Evolutionary conservation across 441 rosid genomes (phyloP), one percentile per base, ranked within the genome.

Genomic region (Euphorbia celastroides): DNA sequence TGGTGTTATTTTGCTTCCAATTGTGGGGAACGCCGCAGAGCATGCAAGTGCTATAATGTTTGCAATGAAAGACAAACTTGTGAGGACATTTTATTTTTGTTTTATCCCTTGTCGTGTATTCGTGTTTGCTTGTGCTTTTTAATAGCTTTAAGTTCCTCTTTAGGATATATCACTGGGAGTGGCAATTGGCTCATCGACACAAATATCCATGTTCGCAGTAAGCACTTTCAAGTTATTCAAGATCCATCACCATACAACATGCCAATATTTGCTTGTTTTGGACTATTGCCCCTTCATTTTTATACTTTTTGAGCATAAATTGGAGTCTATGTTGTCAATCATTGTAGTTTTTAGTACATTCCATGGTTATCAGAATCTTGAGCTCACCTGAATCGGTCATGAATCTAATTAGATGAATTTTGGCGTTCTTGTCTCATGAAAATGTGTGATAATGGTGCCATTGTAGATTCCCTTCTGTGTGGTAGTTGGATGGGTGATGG

Each of bases 51-150:
- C 99, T 44, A 82, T 93, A 57, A 88, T 93, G 92, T 93, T 93
- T 77, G 99, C 97, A 22, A 89, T 91, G 96, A 93, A 93, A 78
- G 92, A 93, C 78, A 93, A 93, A 78, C 92, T 93, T 72, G 99
- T 93, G 82, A 67, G 95, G 70, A 22, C 9, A 20, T 14, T 70
- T 61, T 14, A 28, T 2, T 44, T 30, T n/a, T 41, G n/a, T n/a
- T 60, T 30, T n/a, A 10, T 60, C 62, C 31, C 51, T 56, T 57
- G 19, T 36, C 31, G 32, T 14, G 23, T 69, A 36, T 60, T 62
- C 54, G 31, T 12, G 58, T 52, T 31, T n/a, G 19, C 2, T 50
- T 59, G 6, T 62, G 31, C 26, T 57, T 8, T 44, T 41, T 34
- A 22, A 31, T 30, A 25, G 28, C 17, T 52, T 12, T 32, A 16